Evolutionary conservation across 306 rosid species (phyloP).

Genomic region (Malus domestica): DNA sequence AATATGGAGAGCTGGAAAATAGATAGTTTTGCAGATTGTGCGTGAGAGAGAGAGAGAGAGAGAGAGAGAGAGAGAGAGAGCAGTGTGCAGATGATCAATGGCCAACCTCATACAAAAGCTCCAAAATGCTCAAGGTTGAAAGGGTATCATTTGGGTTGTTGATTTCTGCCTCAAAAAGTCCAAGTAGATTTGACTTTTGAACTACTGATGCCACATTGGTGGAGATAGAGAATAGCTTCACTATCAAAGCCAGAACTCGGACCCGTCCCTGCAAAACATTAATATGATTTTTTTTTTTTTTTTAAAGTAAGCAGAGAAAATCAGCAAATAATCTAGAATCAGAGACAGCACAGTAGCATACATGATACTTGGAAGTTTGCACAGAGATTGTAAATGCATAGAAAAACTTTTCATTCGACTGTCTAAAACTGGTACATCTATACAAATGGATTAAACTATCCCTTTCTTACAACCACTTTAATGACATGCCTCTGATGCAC

Average conservation of each 20-base stretch:
- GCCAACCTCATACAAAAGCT: slow-evolving; percentile 85
- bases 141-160: slow-evolving; percentile 62
- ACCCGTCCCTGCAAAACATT: slow-evolving; percentile 62
- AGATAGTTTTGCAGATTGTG: not conserved
- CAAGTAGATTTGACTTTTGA: slow-evolving; percentile 56
- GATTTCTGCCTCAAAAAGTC: slow-evolving; percentile 69
- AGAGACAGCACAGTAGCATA: not conserved
- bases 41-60: not conserved
- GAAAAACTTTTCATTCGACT: not conserved
- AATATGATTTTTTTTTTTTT: not conserved
- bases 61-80: not conserved
- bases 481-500: not conserved
- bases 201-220: slow-evolving; percentile 55
- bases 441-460: not conserved
- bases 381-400: not conserved
- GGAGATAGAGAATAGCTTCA: slow-evolving; percentile 81
- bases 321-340: not conserved
- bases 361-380: not conserved
- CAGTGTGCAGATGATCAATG: not conserved
- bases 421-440: not conserved
- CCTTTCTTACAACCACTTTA: not conserved
- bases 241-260: slow-evolving; percentile 78
- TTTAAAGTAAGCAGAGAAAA: not conserved
- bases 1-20: not conserved
- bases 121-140: slow-evolving; percentile 72